Percentiles rank a stretch among this genome's conserved stretches.
These are phyloP conservation scores for Corylus americana DNA, from an alignment of 306 rosid genomes.

Conservation along the genomic window DNA sequence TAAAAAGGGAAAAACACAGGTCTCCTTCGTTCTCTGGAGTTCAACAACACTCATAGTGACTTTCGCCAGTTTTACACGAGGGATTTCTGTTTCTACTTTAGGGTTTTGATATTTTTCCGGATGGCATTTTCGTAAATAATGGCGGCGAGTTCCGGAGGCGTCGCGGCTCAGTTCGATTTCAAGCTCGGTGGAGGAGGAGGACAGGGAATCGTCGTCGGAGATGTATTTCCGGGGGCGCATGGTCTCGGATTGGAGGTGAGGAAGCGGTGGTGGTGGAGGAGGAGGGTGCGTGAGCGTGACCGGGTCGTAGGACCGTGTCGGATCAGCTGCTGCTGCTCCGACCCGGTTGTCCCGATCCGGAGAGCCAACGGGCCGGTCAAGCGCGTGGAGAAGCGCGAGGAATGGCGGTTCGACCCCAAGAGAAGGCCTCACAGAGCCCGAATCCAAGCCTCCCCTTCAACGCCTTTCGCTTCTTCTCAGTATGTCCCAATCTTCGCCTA, in stretches of 20 bases:
- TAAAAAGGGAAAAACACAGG: not conserved
- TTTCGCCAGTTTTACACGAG: not conserved
- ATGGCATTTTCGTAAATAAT: slow-evolving; percentile 48
- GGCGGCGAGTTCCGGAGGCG: slow-evolving; percentile 72
- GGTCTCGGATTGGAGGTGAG: slow-evolving; percentile 29
- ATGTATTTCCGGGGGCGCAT: slow-evolving; percentile 3
- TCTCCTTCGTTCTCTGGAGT: not conserved
- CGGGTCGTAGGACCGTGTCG: slow-evolving; percentile 40
- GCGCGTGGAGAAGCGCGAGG: slow-evolving; percentile 53
- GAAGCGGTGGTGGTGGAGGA: slow-evolving; percentile 47
- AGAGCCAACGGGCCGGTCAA: slow-evolving; percentile 48
- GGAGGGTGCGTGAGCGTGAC: slow-evolving; percentile 18
- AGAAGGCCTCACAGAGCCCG: slow-evolving; percentile 58
- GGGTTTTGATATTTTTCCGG: slow-evolving; percentile 18
- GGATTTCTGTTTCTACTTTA: not conserved
- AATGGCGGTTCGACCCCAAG: slow-evolving; percentile 58
- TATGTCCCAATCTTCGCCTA: slow-evolving; percentile 18
- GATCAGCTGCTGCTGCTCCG: slow-evolving; percentile 61
- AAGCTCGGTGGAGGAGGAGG: slow-evolving; percentile 36
- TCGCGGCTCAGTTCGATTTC: slow-evolving; percentile 61
- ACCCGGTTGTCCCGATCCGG: slow-evolving; percentile 64
- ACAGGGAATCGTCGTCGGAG: slow-evolving; percentile 26
- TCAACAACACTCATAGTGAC: not conserved
- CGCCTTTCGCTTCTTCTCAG: slow-evolving; percentile 85
- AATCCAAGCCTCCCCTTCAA: slow-evolving; percentile 64